Percentiles rank a stretch among this genome's conserved stretches.
Evolutionary conservation across 768 basidiomycete species (phyloP).

Genomic region (Suillus alpinus): DNA sequence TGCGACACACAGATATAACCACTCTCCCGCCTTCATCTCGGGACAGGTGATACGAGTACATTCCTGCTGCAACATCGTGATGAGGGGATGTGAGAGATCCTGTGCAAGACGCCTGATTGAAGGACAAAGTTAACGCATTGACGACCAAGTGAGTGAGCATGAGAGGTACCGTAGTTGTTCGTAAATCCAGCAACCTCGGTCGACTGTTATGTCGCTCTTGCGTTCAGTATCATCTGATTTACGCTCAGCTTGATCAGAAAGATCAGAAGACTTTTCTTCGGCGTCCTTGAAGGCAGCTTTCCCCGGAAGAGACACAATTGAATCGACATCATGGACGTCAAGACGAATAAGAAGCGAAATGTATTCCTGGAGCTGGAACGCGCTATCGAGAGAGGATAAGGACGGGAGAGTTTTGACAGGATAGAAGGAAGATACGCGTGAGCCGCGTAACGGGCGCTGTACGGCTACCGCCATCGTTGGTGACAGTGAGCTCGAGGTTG

Average conservation of each 20-base stretch:
- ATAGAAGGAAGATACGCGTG: conserved; percentile 77
- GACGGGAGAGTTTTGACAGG: conserved; percentile 70
- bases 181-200: conserved; percentile 85
- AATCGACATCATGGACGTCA: conserved; percentile 85
- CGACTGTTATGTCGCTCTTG: conserved; percentile 58
- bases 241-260: conserved; percentile 30
- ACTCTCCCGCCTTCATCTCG: conserved; percentile 99
- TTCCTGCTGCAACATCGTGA: conserved; percentile 81
- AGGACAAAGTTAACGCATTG: conserved; percentile 4
- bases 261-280: conserved; percentile 19
- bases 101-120: conserved; percentile 73
- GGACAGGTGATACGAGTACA: conserved; percentile 87
- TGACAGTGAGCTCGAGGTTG: conserved; percentile 10
- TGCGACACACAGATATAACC: conserved; percentile 94
- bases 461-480: conserved; percentile 36
- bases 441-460: conserved; percentile 72
- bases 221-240: conserved; percentile 26
- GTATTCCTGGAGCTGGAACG: conserved; percentile 94
- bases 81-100: conserved; percentile 82
- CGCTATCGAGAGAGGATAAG: conserved; percentile 77
- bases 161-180: conserved; percentile 51
- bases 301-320: conserved; percentile 76
- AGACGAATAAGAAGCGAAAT: conserved; percentile 82
- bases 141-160: background rate
- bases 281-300: conserved; percentile 30